phyloP scores from a whole-genome alignment of 1,284 basidiomycete genomes.

The Naganishia sp. region DNA sequence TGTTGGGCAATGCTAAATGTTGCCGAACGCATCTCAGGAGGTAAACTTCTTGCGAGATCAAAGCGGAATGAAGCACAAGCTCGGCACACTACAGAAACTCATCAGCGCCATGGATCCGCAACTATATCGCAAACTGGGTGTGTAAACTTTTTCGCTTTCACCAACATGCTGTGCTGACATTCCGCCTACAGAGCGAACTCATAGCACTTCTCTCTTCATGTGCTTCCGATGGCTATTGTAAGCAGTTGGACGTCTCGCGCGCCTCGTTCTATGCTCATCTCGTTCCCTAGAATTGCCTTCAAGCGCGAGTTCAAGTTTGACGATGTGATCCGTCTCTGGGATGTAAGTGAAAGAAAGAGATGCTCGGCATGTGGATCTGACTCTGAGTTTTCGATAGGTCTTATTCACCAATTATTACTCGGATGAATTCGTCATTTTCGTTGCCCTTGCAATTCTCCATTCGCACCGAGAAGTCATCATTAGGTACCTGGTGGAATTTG shows the following conservation, averaged over 20 bases:
- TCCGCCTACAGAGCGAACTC: constrained; percentile 71
- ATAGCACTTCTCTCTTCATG: constrained; percentile 93
- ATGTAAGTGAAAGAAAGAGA: constrained; percentile 55
- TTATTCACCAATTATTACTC: constrained; percentile 93
- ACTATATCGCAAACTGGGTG: constrained; percentile 80
- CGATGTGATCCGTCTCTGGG: constrained; percentile 88
- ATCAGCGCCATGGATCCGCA: constrained; percentile 93
- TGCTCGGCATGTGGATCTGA: constrained; percentile 12
- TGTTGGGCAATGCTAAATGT: background rate
- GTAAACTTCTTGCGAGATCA: constrained; percentile 95
- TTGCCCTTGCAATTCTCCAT: constrained; percentile 90
- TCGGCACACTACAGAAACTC: constrained; percentile 84
- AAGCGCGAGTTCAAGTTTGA: constrained; percentile 93
- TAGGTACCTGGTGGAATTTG: constrained; percentile 80
- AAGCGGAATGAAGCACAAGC: constrained; percentile 93
- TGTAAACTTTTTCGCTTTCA: constrained; percentile 32
- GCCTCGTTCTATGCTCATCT: constrained; percentile 56
- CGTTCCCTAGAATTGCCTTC: constrained; percentile 65
- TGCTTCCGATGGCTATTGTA: constrained; percentile 76
- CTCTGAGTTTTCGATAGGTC: constrained; percentile 47
- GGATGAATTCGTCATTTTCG: constrained; percentile 84
- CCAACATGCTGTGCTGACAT: constrained; percentile 1
- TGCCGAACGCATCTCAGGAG: constrained; percentile 61
- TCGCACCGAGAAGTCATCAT: constrained; percentile 91
- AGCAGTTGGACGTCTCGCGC: constrained; percentile 10